phyloP scores from a whole-genome alignment of 2,329 filamentous ascomycete species.

The Aurifilum marmelostoma region DNA sequence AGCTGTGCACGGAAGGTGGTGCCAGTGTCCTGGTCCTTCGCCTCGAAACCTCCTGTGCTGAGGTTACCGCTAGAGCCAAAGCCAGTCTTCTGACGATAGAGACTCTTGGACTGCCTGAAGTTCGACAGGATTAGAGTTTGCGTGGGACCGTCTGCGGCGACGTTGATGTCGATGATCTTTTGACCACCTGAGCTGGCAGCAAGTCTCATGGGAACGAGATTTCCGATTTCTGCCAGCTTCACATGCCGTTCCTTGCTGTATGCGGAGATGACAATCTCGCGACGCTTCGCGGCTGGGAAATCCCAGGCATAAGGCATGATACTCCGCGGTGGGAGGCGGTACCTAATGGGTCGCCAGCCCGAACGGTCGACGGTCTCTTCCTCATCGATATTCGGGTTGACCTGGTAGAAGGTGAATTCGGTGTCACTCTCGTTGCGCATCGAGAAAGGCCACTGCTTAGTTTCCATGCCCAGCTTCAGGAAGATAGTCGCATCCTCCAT shows the following conservation, averaged over 20 bases:
- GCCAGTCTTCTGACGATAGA: conserved; percentile 71
- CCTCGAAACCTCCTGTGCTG: conserved; percentile 77
- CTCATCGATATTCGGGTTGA: conserved; percentile 89
- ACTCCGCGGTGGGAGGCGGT: conserved; percentile 87
- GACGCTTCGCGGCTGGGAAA: conserved; percentile 95
- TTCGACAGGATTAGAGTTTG: conserved; percentile 94
- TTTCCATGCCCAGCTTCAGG: conserved; percentile 86
- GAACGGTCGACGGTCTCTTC: conserved; percentile 82
- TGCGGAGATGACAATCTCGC: conserved; percentile 83
- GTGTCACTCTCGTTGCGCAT: conserved; percentile 98
- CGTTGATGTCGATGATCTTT: conserved; percentile 96
- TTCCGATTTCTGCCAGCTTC: conserved; percentile 94
- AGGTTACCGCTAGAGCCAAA: conserved; percentile 51
- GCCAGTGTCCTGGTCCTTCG: conserved; percentile 87
- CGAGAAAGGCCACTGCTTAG: conserved; percentile 95
- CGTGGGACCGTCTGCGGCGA: conserved; percentile 91
- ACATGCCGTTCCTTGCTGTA: conserved; percentile 85
- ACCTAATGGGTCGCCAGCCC: conserved; percentile 90
- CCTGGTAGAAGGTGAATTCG: conserved; percentile 96
- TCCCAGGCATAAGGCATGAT: conserved; percentile 99
- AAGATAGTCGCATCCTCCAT: conserved; percentile 95
- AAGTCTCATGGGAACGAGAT: conserved; percentile 92
- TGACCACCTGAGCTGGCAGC: conserved; percentile 67
- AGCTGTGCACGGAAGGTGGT: conserved; percentile 89
- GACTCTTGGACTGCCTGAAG: conserved; percentile 88